Conservation (phyloP, 331 rosid genomes). For the Quercus lobata region DNA sequence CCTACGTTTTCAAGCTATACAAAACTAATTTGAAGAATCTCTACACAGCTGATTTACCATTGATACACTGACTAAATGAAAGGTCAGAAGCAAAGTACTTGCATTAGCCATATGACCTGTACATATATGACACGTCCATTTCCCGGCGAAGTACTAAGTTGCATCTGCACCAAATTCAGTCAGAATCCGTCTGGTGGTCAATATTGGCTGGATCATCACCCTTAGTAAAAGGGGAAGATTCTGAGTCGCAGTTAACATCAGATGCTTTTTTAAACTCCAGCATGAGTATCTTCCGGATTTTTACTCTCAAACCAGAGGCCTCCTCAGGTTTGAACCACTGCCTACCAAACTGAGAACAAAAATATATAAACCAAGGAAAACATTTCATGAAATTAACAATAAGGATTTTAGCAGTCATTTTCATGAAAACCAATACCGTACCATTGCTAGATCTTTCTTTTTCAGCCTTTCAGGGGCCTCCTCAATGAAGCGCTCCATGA, state of each 20-base stretch:
- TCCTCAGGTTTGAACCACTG: slow-evolving; percentile 88
- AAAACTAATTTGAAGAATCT: not conserved
- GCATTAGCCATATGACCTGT: slow-evolving; percentile 13
- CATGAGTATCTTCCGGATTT: slow-evolving; percentile 55
- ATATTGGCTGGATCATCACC: slow-evolving; percentile 9
- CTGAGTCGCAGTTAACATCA: not conserved
- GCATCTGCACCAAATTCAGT: slow-evolving; percentile 15
- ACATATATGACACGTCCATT: slow-evolving; percentile 20
- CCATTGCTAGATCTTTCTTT: slow-evolving; percentile 72
- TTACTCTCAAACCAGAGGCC: slow-evolving; percentile 84
- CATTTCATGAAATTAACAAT: slow-evolving; percentile 1
- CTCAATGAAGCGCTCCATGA: slow-evolving; percentile 83
- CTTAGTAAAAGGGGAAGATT: slow-evolving; percentile 21
- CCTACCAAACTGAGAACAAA: slow-evolving; percentile 62
- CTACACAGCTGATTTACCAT: slow-evolving; percentile 16
- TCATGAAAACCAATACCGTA: slow-evolving; percentile 10
- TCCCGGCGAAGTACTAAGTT: not conserved
- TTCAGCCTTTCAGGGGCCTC: slow-evolving; percentile 77
- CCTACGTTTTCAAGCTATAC: slow-evolving; percentile 6
- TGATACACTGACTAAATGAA: slow-evolving; percentile 14
- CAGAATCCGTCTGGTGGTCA: slow-evolving; percentile 3
- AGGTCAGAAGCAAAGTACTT: not conserved
- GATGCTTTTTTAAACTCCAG: slow-evolving; percentile 42
- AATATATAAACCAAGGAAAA: slow-evolving; percentile 15
- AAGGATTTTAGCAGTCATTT: not conserved